phyloP scores from a whole-genome alignment of 2,329 filamentous ascomycete species.

The Catunica adiposa region DNA sequence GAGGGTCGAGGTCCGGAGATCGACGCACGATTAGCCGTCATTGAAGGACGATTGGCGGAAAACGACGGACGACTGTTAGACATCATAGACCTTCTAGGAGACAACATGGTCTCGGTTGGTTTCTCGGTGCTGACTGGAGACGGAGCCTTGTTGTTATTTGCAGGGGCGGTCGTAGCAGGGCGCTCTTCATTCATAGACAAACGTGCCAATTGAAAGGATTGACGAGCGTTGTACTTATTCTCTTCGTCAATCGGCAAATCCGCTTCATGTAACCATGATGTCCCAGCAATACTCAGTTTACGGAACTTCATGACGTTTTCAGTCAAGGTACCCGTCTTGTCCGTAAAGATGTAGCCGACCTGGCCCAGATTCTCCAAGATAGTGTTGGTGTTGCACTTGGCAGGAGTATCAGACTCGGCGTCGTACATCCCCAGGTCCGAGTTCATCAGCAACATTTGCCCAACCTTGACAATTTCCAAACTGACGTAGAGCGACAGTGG shows the following conservation, averaged over 20 bases:
- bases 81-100: slow-evolving; percentile 15
- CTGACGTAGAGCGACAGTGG: slow-evolving; percentile 83
- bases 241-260: slow-evolving; percentile 33
- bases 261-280: slow-evolving; percentile 71
- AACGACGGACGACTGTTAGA: slow-evolving; percentile 10
- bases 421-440: slow-evolving; percentile 84
- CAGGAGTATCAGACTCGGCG: slow-evolving; percentile 63
- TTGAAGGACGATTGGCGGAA: slow-evolving; percentile 15
- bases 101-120: slow-evolving; percentile 17
- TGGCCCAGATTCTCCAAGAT: slow-evolving; percentile 91
- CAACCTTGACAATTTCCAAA: slow-evolving; percentile 73
- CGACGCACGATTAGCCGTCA: slow-evolving; percentile 6
- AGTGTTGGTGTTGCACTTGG: slow-evolving; percentile 80
- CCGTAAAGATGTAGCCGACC: slow-evolving; percentile 77
- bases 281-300: slow-evolving; percentile 78
- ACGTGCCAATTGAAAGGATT: slow-evolving; percentile 11
- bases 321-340: slow-evolving; percentile 88
- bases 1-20: slow-evolving; percentile 15
- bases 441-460: slow-evolving; percentile 61
- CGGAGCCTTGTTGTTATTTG: slow-evolving; percentile 17
- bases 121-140: slow-evolving; percentile 20
- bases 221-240: slow-evolving; percentile 11
- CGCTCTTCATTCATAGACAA: slow-evolving; percentile 10
- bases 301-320: slow-evolving; percentile 94
- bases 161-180: neutral